Base-by-base conservation (phyloP, 495 filamentous ascomycete species). In the Penicillium argentinense region DNA sequence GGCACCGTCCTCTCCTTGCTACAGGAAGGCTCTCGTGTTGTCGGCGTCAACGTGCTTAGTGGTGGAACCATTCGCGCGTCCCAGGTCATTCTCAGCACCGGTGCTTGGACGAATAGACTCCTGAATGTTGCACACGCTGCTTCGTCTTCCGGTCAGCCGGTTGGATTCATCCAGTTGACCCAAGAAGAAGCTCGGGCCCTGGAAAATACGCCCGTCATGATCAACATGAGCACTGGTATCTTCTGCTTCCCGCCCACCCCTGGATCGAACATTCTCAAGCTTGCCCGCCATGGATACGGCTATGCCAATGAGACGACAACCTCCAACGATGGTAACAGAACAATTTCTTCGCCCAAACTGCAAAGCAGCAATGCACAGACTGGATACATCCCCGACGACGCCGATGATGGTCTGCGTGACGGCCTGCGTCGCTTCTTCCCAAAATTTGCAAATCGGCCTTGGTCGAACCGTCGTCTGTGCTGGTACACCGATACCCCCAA, bases 221-320 rank as follows among this genome's bases (percentile, higher is more conserved):
- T 95, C 16, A 89, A 93, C 62, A 64, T 93, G 46, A 79, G 73
- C 13, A 81, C 74, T 0, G 88, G 88, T 16, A 68, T 87, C 37
- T 96, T 90, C 68, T 67, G 84, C 38, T 85, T 91, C 55, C 87
- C 88, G 4, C 87, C 89, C 7, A 56, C 56, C 0, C 59, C 61
- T 4, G 63, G 56, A 7, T 59, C 56, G 11, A 56, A 79, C 39
- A 66, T 85, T 4, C 68, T 95, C 23, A 95, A 95, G 58, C 53
- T 92, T 24, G 89, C 86, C 4, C 73, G 85, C 1, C 90, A 95
- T 59, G 75, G 73, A n/a, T 84, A 84, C 60, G 90, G 90, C 3
- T 93, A 89, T 54, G 57, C 53, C 19, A 63, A 59, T 9, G 43
- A 63, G 19, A 36, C 52, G 1, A 52, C 73, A 5, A 87, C 62